Conservation (phyloP, 768 basidiomycete genomes). For the Podaxis sp. region DNA sequence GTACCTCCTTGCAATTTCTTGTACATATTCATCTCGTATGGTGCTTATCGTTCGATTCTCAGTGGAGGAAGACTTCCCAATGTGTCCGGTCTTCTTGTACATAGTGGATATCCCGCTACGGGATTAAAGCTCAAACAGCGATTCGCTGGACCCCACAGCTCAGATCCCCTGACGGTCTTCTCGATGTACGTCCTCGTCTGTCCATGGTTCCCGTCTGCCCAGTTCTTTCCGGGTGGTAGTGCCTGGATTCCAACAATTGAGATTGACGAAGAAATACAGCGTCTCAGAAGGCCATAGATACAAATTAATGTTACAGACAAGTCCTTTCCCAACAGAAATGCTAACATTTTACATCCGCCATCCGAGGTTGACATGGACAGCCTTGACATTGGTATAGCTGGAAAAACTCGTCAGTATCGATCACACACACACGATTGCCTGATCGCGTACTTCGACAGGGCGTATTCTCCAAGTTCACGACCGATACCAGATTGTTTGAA, state of each 20-base stretch:
- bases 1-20: too few relatives aligned
- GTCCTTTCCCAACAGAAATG: not conserved
- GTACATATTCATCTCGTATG: not conserved
- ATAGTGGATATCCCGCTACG: too few relatives aligned
- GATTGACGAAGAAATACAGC: too few relatives aligned
- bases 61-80: too few relatives aligned
- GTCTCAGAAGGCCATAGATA: not conserved
- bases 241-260: too few relatives aligned
- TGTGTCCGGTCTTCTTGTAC: too few relatives aligned
- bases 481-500: slow-evolving; percentile 84
- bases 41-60: not conserved
- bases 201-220: too few relatives aligned
- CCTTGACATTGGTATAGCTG: slow-evolving; percentile 67
- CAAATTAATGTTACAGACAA: not conserved
- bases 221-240: too few relatives aligned
- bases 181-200: too few relatives aligned
- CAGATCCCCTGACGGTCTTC: too few relatives aligned
- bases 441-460: slow-evolving; percentile 48
- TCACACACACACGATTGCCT: not conserved
- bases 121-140: too few relatives aligned
- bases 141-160: too few relatives aligned
- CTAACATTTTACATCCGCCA: slow-evolving; percentile 19
- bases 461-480: slow-evolving; percentile 77
- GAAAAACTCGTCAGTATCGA: slow-evolving; percentile 4
- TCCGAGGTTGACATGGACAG: slow-evolving; percentile 61